Percentiles rank a stretch among this genome's conserved stretches.
phyloP scores from a whole-genome alignment of 805 yeast species.

The Sugiyamaella valdiviana region DNA sequence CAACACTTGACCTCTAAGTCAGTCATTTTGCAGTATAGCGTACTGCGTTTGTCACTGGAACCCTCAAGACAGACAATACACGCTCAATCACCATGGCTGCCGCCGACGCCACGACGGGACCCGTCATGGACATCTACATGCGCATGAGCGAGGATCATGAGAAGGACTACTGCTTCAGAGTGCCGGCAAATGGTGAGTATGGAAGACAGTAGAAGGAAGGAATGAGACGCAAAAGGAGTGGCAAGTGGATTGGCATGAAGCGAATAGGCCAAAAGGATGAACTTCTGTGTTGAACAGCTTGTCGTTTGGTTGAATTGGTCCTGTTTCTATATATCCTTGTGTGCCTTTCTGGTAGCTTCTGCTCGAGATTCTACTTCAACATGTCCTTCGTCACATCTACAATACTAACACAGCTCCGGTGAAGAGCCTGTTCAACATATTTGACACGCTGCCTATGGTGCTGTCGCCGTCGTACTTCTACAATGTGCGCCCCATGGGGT shows the following conservation, averaged over 20 bases:
- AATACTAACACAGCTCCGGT: slow-evolving; percentile 39
- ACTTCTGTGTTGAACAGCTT: too few species aligned
- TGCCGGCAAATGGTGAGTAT: slow-evolving; percentile 38
- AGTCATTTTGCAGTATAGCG: too few species aligned
- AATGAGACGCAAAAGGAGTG: too few species aligned
- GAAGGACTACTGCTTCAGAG: slow-evolving; percentile 82
- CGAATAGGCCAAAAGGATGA: too few species aligned
- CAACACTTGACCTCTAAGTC: background rate
- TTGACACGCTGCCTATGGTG: slow-evolving; percentile 61
- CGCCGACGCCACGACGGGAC: slow-evolving; percentile 8
- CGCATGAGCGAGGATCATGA: slow-evolving; percentile 82
- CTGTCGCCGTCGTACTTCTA: slow-evolving; percentile 78
- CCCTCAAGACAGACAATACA: background rate
- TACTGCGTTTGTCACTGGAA: too few species aligned
- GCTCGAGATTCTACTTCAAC: too few species aligned
- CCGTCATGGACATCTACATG: slow-evolving; percentile 44
- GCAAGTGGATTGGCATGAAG: too few species aligned
- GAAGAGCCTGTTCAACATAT: slow-evolving; percentile 52
- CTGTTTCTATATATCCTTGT: too few species aligned
- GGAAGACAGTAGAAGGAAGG: too few species aligned
- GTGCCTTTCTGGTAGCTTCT: too few species aligned
- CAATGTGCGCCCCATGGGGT: slow-evolving; percentile 56
- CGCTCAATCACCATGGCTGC: background rate
- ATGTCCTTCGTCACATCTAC: background rate
- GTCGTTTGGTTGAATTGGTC: too few species aligned